Evolutionary conservation across 2,329 filamentous ascomycete genomes (phyloP), one percentile per base, ranked within the genome.

Genomic region (Microdochium nivale): DNA sequence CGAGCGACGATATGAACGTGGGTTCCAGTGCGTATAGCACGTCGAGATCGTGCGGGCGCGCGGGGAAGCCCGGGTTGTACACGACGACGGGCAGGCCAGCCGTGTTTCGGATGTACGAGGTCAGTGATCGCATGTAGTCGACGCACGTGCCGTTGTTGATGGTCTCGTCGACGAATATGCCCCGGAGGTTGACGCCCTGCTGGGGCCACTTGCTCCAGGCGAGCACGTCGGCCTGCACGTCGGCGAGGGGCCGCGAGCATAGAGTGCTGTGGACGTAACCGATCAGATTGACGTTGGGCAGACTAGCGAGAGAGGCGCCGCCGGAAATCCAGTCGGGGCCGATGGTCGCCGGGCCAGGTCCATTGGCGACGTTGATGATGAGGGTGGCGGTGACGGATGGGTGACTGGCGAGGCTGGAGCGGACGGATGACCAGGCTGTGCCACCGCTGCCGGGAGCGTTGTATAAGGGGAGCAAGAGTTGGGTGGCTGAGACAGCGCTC

Each of bases 121-220:
- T 49, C 47, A 52, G 16, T 3, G 5, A 19, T 1, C 24, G 13
- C 51, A 52, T 52, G 51, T 52, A 52, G 30, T 37, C 35, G 21
- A 25, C 33, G 51, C 46, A 49, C 27, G 1, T 16, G 23, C 33
- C 47, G 24, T 44, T 9, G 51, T 25, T 24, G 21, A 47, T 46
- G 46, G 51, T 30, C 51, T 52, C 51, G 35, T 52, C 51, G 30
- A 52, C 5, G 51, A 52, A 52, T 46, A 52, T 49, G n/a, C 51
- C 19, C n/a, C n/a, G n/a, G n/a, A n/a, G n/a, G n/a, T n/a, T n/a
- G n/a, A n/a, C n/a, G n/a, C n/a, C n/a, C n/a, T n/a, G n/a, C n/a
- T n/a, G n/a, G n/a, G 23, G 14, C 51, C 51, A 52, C 16, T n/a
- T 30, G 19, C 46, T 30, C 51, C 51, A 52, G 13, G 51, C 32